Evolutionary conservation across 495 filamentous ascomycete genomes (phyloP).

Genomic region (Trichoderma reesei): DNA sequence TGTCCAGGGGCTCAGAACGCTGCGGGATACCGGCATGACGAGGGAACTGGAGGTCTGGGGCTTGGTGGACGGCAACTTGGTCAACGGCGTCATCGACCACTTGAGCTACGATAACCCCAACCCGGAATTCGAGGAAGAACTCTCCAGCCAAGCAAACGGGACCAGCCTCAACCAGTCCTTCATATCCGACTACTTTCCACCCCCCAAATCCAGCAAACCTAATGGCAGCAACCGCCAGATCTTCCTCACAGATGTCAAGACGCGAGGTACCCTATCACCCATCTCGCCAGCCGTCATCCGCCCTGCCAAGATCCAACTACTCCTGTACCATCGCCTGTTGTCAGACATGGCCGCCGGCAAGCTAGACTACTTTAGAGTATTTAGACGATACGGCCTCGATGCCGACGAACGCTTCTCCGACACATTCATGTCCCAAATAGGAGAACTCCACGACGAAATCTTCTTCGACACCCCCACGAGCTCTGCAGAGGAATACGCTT

Average conservation of each 20-base stretch:
- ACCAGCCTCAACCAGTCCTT: slow-evolving; percentile 13
- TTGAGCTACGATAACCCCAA: slow-evolving; percentile 72
- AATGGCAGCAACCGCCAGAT: slow-evolving; percentile 48
- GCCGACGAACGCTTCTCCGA: slow-evolving; percentile 60
- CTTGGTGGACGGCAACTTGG: slow-evolving; percentile 64
- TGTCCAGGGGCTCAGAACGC: slow-evolving; percentile 68
- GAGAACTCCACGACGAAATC: slow-evolving; percentile 51
- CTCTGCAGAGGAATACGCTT: slow-evolving; percentile 3
- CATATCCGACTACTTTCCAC: slow-evolving; percentile 18
- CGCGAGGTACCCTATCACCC: slow-evolving; percentile 50
- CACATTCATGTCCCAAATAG: slow-evolving; percentile 69
- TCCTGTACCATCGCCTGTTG: slow-evolving; percentile 84
- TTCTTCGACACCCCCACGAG: slow-evolving; percentile 29
- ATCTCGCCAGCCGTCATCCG: slow-evolving; percentile 62
- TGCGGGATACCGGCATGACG: slow-evolving; percentile 71
- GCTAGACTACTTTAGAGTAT: slow-evolving; percentile 57
- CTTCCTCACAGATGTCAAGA: slow-evolving; percentile 87
- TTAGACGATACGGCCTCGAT: slow-evolving; percentile 60
- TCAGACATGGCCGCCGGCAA: slow-evolving; percentile 58
- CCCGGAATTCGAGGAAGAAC: slow-evolving; percentile 49
- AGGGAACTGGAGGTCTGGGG: slow-evolving; percentile 95
- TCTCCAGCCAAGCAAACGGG: slow-evolving; percentile 16
- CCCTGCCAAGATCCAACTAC: slow-evolving; percentile 74
- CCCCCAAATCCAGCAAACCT: slow-evolving; percentile 11
- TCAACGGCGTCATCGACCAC: slow-evolving; percentile 87